Evolutionary conservation across 2,329 filamentous ascomycete species (phyloP), one percentile per base, ranked within the genome.

Genomic region (Dactylellina cionopaga): DNA sequence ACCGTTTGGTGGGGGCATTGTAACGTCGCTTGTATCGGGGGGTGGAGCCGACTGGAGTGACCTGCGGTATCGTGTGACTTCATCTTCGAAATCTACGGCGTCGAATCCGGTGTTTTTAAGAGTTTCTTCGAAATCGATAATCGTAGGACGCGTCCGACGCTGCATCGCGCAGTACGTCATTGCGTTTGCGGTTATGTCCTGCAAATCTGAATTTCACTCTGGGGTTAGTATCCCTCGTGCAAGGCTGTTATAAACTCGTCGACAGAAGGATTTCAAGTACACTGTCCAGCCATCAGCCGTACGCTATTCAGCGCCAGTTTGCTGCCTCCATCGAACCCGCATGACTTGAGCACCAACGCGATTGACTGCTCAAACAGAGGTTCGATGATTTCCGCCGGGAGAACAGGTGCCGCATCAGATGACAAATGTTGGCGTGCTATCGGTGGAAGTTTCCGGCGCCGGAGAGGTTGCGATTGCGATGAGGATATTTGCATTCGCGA

Each of bases 81-180:
- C 76, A 29, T 74, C 74, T 51, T 77, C 75, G 13, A 76, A 35
- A 19, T 63, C 62, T n/a, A 58, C 56, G n/a, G 71, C 13, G 15
- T 54, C n/a, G 35, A 74, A 76, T 10, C 56, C 64, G n/a, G 66
- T 66, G 31, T 62, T 46, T 10, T 54, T 47, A 27, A 77, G 69
- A 27, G 76, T 75, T 41, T 77, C 75, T 35, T 76, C 75, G 37
- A 77, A 76, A 44, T 77, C 76, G 9, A 76, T 66, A 22, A 77
- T 74, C n/a, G 75, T 76, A 2, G 76, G 76, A 47, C 75, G 75
- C 35, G 76, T 76, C n/a, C 76, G 76, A 17, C 76, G 75, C 24
- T 77, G 76, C 11, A 74, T 66, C 15, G 54, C 29, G 55, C 62
- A 49, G 54, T 62, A 74, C 3, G 49, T 31, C 62, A 74, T 60